Evolutionary conservation across 2,329 filamentous ascomycete genomes (phyloP).

Genomic region (Aureobasidium subglaciale): DNA sequence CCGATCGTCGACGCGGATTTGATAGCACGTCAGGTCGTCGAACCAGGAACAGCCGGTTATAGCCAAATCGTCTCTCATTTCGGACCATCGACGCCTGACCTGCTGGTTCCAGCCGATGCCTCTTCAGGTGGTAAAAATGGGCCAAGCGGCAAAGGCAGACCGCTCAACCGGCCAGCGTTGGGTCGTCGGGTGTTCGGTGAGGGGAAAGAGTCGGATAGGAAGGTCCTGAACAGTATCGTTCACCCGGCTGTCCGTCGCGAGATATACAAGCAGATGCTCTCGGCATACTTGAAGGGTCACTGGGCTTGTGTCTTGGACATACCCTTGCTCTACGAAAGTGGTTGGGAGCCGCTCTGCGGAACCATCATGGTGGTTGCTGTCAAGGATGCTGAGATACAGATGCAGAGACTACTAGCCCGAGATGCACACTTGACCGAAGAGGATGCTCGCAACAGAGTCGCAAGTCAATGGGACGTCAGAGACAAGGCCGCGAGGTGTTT

Average conservation of each 20-base stretch:
- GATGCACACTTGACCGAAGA: conserved; percentile 74
- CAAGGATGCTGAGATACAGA: conserved; percentile 70
- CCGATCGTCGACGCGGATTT: conserved; percentile 93
- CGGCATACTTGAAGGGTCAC: conserved; percentile 63
- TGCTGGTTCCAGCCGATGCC: conserved; percentile 58
- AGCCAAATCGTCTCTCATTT: conserved; percentile 76
- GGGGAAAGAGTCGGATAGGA: conserved; percentile 64
- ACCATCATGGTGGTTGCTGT: conserved; percentile 84
- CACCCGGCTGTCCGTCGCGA: conserved; percentile 82
- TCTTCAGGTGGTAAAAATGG: conserved; percentile 43
- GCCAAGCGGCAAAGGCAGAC: conserved; percentile 56
- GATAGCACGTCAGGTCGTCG: conserved; percentile 86
- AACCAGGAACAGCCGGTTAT: conserved; percentile 83
- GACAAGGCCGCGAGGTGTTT: conserved; percentile 73
- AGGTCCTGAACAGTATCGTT: conserved; percentile 78
- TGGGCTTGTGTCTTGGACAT: conserved; percentile 93
- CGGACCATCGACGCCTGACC: conserved; percentile 71
- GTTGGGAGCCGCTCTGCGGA: conserved; percentile 78
- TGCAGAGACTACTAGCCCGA: conserved; percentile 65
- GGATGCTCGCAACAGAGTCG: conserved; percentile 80
- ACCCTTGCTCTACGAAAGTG: conserved; percentile 82
- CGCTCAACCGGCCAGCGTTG: conserved; percentile 78
- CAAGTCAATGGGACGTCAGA: conserved; percentile 77
- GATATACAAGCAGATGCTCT: conserved; percentile 69
- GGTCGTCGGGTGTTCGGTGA: conserved; percentile 82